Percentiles rank a stretch among this genome's conserved stretches.
Evolutionary conservation across 139 green algal genomes (phyloP).

Genomic region (Micractinium sp.): DNA sequence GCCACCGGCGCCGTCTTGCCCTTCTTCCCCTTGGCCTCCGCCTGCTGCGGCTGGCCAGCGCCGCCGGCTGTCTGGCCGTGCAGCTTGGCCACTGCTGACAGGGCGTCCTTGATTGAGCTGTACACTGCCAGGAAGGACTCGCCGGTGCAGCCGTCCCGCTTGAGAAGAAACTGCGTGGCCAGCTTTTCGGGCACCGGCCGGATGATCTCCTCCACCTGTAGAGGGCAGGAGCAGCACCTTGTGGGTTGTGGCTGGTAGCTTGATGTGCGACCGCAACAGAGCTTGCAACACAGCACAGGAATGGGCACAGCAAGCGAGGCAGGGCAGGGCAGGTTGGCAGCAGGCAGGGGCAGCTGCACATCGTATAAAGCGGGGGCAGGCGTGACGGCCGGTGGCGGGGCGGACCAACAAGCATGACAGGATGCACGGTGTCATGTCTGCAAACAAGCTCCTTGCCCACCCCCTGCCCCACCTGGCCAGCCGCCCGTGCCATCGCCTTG

Average conservation of each 20-base stretch:
- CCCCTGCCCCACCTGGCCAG: slow-evolving; percentile 40
- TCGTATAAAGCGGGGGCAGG: background rate
- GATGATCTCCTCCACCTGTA: slow-evolving; percentile 67
- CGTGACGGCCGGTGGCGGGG: too few relatives aligned
- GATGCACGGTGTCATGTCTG: background rate
- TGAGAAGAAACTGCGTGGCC: slow-evolving; percentile 59
- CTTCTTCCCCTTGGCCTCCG: background rate
- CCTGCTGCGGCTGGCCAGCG: slow-evolving; percentile 9
- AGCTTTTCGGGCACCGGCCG: slow-evolving; percentile 57
- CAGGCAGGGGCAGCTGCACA: background rate
- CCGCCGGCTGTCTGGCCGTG: slow-evolving; percentile 54
- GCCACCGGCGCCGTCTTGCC: background rate
- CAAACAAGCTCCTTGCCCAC: background rate
- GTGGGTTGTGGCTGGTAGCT: too few relatives aligned
- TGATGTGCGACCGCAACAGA: too few relatives aligned
- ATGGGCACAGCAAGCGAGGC: background rate
- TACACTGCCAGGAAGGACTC: slow-evolving; percentile 70
- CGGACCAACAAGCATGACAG: too few relatives aligned
- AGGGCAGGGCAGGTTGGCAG: background rate
- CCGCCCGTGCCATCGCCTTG: slow-evolving; percentile 48
- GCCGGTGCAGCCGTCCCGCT: slow-evolving; percentile 81
- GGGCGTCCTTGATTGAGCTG: slow-evolving; percentile 71
- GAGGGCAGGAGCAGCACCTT: background rate
- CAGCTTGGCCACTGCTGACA: slow-evolving; percentile 76
- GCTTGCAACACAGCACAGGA: background rate